Percentiles rank a stretch among this genome's conserved stretches.
These are phyloP conservation scores for Cicer yamashitae DNA, from an alignment of 306 rosid species.

Conservation along the genomic window DNA sequence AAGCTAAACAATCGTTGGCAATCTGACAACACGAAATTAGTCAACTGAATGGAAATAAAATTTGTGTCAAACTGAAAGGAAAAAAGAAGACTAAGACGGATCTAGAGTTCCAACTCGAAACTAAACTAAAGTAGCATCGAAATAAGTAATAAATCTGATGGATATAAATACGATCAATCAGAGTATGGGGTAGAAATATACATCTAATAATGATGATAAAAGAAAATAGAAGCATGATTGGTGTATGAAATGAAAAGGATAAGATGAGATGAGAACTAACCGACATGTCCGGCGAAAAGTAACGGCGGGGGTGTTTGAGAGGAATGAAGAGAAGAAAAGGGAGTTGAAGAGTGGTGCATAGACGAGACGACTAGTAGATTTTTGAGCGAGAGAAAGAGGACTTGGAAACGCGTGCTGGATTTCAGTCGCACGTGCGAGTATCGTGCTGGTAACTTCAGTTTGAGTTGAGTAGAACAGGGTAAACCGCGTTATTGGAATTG, in stretches of 20 bases:
- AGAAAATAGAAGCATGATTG: background rate
- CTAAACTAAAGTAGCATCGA: background rate
- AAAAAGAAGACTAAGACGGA: slow-evolving; percentile 9
- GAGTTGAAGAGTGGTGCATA: background rate
- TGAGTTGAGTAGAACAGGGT: background rate
- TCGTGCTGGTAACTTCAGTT: background rate
- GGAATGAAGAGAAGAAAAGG: background rate
- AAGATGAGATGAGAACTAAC: background rate
- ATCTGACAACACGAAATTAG: background rate
- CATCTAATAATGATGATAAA: background rate
- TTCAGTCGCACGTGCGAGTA: slow-evolving; percentile 6
- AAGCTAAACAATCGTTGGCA: background rate
- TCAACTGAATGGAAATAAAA: slow-evolving; percentile 6
- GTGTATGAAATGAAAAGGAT: background rate
- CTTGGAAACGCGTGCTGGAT: background rate
- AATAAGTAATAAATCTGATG: background rate
- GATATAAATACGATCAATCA: slow-evolving; percentile 9
- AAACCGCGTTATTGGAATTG: background rate
- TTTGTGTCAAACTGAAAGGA: background rate
- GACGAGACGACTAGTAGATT: background rate
- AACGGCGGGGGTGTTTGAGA: background rate
- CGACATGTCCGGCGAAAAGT: background rate
- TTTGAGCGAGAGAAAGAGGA: background rate
- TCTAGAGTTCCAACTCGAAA: slow-evolving; percentile 28
- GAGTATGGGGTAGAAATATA: background rate